phyloP scores from a whole-genome alignment of 257 asterid genomes.

The Petrea volubilis region DNA sequence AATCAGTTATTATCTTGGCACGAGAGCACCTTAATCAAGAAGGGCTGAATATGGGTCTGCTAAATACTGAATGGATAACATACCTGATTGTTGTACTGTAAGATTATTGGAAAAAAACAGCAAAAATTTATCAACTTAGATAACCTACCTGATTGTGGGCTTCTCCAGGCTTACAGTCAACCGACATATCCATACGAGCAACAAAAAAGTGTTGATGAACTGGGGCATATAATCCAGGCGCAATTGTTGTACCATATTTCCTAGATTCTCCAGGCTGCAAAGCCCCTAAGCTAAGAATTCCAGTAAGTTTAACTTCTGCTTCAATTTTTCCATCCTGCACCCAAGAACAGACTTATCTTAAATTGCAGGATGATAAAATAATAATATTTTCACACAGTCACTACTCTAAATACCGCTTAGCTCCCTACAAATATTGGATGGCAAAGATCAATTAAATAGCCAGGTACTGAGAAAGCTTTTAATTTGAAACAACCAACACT shows the following conservation, averaged over 20 bases:
- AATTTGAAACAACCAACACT: not conserved
- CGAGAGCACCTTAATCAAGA: not conserved
- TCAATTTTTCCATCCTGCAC: constrained; percentile 97
- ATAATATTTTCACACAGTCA: not conserved
- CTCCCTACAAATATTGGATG: not conserved
- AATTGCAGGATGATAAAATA: constrained; percentile 15
- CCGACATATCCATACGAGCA: constrained; percentile 98
- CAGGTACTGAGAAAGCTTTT: constrained; percentile 5
- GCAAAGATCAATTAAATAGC: not conserved
- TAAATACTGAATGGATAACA: not conserved
- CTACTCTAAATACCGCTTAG: not conserved
- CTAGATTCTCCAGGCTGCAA: constrained; percentile 84
- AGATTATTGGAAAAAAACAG: constrained; percentile 2
- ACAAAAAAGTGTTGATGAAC: constrained; percentile 98
- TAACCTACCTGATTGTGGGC: constrained; percentile 81
- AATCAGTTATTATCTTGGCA: not conserved
- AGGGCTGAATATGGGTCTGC: too few species aligned
- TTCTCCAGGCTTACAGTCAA: constrained; percentile 94
- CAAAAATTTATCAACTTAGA: not conserved
- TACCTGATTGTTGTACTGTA: not conserved
- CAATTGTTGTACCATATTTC: constrained; percentile 92
- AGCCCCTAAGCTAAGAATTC: constrained; percentile 93
- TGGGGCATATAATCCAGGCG: constrained; percentile 95
- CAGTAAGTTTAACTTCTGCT: constrained; percentile 98
- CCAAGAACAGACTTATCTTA: constrained; percentile 10